Conservation (phyloP, 306 rosid genomes). For the Vachellia pachyceras region DNA sequence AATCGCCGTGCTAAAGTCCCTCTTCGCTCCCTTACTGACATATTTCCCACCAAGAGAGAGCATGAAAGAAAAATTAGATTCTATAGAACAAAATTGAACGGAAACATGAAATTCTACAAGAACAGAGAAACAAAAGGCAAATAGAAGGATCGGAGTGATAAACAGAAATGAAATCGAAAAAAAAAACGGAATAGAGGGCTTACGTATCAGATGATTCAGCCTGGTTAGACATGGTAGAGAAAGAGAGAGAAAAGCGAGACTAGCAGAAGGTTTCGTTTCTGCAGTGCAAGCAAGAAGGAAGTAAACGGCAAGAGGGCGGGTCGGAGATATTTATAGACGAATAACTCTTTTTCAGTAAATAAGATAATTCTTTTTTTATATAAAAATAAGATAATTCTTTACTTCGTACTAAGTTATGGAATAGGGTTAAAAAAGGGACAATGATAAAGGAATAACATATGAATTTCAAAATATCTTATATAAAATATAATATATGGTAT, state of each 20-base stretch:
- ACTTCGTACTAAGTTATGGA: conserved; percentile 33
- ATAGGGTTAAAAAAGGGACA: neutral
- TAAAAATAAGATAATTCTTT: conserved; percentile 38
- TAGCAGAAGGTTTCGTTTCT: neutral
- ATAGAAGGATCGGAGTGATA: neutral
- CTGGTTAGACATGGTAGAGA: conserved; percentile 57
- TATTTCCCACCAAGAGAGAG: neutral
- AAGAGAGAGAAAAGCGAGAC: conserved; percentile 3
- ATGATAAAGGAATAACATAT: too few species aligned
- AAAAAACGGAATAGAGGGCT: conserved; percentile 22
- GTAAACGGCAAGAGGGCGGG: conserved; percentile 15
- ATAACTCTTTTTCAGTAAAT: conserved; percentile 53
- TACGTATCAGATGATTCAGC: conserved; percentile 85
- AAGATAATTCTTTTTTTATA: conserved; percentile 42
- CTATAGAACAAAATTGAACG: neutral
- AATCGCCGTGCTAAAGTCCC: conserved; percentile 90
- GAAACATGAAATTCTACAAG: conserved; percentile 7
- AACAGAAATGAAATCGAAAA: conserved; percentile 36
- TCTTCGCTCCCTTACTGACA: conserved; percentile 79
- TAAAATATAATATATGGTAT: too few species aligned
- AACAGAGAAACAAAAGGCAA: neutral
- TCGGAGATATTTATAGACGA: conserved; percentile 48
- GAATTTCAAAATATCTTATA: too few species aligned
- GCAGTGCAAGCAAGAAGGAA: conserved; percentile 16
- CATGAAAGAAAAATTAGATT: neutral